Evolutionary conservation across 2,329 filamentous ascomycete species (phyloP).

Genomic region (Ceratocystis harringtonii): DNA sequence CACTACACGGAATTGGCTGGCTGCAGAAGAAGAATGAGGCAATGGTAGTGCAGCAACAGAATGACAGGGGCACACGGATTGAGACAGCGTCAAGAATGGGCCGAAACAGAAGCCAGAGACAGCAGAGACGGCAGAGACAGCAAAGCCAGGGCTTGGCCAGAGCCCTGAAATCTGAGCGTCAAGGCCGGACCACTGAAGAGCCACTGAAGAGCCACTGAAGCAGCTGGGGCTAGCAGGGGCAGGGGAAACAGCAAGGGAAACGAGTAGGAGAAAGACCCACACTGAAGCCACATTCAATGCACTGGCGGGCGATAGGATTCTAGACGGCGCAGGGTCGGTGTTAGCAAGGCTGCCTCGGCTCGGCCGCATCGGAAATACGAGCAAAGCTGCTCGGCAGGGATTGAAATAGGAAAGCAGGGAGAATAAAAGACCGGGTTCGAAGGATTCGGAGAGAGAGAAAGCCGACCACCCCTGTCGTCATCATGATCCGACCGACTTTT

Average conservation of each 20-base stretch:
- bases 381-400: neutral
- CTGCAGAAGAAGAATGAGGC: neutral
- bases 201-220: neutral
- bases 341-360: conserved; percentile 12
- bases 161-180: too few relatives aligned
- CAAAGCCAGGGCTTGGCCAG: neutral
- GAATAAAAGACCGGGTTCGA: neutral
- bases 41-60: neutral
- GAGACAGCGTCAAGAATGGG: neutral
- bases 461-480: neutral
- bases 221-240: neutral
- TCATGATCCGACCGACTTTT: conserved; percentile 2
- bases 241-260: neutral
- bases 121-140: neutral
- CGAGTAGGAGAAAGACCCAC: conserved; percentile 32
- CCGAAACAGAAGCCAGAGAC: neutral
- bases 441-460: conserved; percentile 1
- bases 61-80: neutral
- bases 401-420: conserved; percentile 1
- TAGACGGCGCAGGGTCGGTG: conserved; percentile 4
- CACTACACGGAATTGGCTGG: neutral
- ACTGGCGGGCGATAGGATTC: conserved; percentile 34
- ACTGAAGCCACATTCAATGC: conserved; percentile 75
- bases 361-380: conserved; percentile 9
- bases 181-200: too few relatives aligned